A percentile compares a stretch with the other conserved stretches of the same genome.
These are phyloP conservation scores for Limnomonas spitsbergensis DNA, from an alignment of 139 green algal species.

Conservation along the genomic window DNA sequence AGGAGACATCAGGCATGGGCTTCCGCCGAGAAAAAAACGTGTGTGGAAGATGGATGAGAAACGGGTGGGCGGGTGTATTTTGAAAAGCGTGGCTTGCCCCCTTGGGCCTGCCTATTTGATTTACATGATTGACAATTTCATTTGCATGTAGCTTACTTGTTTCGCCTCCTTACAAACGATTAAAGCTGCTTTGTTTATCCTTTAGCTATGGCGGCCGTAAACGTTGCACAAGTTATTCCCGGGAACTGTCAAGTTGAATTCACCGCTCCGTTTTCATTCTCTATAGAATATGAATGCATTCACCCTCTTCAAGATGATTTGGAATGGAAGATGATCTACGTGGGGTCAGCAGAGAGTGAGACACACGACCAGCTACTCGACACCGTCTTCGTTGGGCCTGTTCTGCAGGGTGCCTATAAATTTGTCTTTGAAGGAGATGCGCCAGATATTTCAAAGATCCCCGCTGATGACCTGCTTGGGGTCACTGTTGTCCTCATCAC, in stretches of 20 bases:
- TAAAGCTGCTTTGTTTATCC: background rate
- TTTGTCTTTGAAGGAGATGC: constrained; percentile 88
- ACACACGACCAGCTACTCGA: constrained; percentile 93
- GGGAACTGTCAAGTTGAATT: constrained; percentile 81
- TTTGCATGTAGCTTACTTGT: too few species aligned
- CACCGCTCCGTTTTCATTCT: constrained; percentile 81
- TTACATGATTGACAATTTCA: too few species aligned
- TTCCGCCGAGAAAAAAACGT: too few species aligned
- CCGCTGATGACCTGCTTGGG: constrained; percentile 75
- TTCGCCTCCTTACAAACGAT: too few species aligned
- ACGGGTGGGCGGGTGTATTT: too few species aligned
- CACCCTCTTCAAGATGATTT: constrained; percentile 77
- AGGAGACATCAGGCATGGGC: too few species aligned
- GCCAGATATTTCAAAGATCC: constrained; percentile 77
- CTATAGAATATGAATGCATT: constrained; percentile 95
- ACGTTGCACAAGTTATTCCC: constrained; percentile 81
- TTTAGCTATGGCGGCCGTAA: constrained; percentile 80
- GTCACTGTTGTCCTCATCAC: constrained; percentile 94
- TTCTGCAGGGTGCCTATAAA: constrained; percentile 80
- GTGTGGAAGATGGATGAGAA: too few species aligned
- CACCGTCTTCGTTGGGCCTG: constrained; percentile 87
- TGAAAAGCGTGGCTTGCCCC: too few species aligned
- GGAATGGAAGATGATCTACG: constrained; percentile 95
- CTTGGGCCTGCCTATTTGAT: too few species aligned
- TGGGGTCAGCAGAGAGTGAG: constrained; percentile 89